These are phyloP conservation scores for Myriosclerotinia scirpicola DNA, from an alignment of 2,329 filamentous ascomycete genomes.

Conservation along the genomic window DNA sequence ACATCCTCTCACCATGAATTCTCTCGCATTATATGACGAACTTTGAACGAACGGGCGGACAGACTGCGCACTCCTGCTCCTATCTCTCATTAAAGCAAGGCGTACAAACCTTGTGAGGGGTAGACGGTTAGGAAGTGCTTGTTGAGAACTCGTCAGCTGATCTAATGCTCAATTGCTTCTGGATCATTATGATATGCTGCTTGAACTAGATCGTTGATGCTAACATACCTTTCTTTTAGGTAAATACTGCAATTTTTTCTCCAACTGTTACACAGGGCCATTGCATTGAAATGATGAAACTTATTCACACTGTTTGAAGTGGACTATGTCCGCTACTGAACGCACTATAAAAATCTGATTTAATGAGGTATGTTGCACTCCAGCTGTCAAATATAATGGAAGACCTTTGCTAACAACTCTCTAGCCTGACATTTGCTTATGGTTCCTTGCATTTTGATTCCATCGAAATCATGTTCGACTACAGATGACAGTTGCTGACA, in stretches of 20 bases:
- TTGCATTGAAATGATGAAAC: constrained; percentile 43
- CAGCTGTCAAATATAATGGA: not conserved
- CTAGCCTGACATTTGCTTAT: constrained; percentile 41
- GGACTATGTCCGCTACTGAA: constrained; percentile 42
- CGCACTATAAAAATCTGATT: constrained; percentile 47
- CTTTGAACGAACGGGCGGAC: constrained; percentile 50
- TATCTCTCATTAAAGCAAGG: constrained; percentile 42
- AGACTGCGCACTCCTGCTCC: constrained; percentile 43
- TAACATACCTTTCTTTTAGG: constrained; percentile 29
- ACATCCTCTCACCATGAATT: constrained; percentile 12
- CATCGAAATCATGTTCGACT: not conserved
- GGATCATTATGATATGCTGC: constrained; percentile 24
- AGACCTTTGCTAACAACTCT: constrained; percentile 1
- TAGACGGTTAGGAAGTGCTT: constrained; percentile 42
- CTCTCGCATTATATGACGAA: constrained; percentile 44
- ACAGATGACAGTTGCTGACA: constrained; percentile 31
- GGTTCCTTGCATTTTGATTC: constrained; percentile 31
- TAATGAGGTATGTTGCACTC: constrained; percentile 45
- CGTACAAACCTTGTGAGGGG: constrained; percentile 45
- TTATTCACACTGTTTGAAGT: constrained; percentile 48
- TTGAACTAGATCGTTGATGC: constrained; percentile 23
- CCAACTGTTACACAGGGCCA: constrained; percentile 27
- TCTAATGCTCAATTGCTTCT: constrained; percentile 34
- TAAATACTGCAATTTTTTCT: constrained; percentile 26
- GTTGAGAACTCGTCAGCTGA: constrained; percentile 50